These are phyloP conservation scores for Cercospora berteroae DNA, from an alignment of 2,329 filamentous ascomycete species.

Conservation along the genomic window DNA sequence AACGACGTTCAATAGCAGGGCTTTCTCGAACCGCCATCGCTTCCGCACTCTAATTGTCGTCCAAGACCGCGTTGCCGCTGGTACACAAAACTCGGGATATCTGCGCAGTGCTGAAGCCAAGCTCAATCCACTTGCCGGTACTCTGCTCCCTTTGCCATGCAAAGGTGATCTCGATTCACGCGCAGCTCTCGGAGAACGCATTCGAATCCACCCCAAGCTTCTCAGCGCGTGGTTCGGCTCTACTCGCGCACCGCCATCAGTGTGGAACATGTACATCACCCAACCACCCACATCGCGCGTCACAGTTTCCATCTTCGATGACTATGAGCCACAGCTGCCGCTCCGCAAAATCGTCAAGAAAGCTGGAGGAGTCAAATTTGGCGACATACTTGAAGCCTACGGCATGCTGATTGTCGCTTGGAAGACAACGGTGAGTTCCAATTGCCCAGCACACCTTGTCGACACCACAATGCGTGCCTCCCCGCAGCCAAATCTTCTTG, in stretches of 20 bases:
- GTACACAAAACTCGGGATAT: neutral
- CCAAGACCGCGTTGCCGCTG: neutral
- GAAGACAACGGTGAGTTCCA: neutral
- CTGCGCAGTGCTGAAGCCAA: neutral
- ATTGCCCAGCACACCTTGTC: neutral
- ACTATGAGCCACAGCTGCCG: neutral
- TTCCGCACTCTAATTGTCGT: neutral
- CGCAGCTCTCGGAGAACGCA: neutral
- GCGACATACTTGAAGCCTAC: constrained; percentile 1
- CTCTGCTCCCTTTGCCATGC: neutral
- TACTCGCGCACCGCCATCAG: constrained; percentile 5
- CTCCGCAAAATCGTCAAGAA: neutral
- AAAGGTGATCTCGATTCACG: neutral
- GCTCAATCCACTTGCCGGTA: constrained; percentile 1
- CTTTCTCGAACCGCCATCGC: neutral
- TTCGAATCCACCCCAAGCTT: neutral
- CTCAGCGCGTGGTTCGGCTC: neutral
- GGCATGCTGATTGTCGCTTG: neutral
- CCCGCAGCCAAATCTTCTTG: neutral
- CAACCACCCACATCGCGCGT: constrained; percentile 1
- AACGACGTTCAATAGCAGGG: neutral
- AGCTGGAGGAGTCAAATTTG: neutral
- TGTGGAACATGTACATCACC: constrained; percentile 4
- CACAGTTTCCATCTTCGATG: neutral
- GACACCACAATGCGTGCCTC: neutral